These are phyloP conservation scores for Phaeolepiota aurea DNA, from an alignment of 768 basidiomycete species.

Conservation along the genomic window DNA sequence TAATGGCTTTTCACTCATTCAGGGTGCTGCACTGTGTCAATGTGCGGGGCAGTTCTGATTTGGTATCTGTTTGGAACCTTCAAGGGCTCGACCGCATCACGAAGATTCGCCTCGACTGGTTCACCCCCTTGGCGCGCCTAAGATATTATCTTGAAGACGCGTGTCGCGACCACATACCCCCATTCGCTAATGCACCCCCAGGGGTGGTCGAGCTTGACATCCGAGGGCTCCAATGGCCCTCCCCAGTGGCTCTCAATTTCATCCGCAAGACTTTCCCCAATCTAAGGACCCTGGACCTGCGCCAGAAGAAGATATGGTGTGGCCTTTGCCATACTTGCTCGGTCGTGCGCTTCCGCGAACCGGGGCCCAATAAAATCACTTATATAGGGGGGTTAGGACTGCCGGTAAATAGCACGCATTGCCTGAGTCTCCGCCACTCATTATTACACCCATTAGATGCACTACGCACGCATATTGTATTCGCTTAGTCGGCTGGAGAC, in stretches of 20 bases:
- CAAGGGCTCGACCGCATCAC: slow-evolving; percentile 11
- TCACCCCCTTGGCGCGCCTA: slow-evolving; percentile 9
- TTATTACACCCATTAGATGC: slow-evolving; percentile 14
- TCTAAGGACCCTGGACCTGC: slow-evolving; percentile 16
- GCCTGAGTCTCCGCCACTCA: not conserved
- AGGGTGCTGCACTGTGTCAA: too few relatives aligned
- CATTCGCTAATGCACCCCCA: slow-evolving; percentile 16
- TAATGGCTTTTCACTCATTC: too few relatives aligned
- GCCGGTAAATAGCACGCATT: slow-evolving; percentile 16
- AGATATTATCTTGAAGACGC: slow-evolving; percentile 7
- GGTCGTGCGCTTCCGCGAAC: slow-evolving; percentile 14
- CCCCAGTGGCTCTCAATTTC: slow-evolving; percentile 17
- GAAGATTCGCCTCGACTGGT: slow-evolving; percentile 21
- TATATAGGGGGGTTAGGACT: slow-evolving; percentile 25
- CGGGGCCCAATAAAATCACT: slow-evolving; percentile 15
- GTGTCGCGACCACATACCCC: slow-evolving; percentile 7
- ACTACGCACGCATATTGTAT: slow-evolving; percentile 20
- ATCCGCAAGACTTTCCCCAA: slow-evolving; percentile 13
- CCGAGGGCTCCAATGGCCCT: slow-evolving; percentile 20
- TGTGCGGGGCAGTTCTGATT: too few relatives aligned
- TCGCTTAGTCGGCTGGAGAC: slow-evolving; percentile 17
- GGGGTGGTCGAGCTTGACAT: slow-evolving; percentile 19
- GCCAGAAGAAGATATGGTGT: slow-evolving; percentile 22
- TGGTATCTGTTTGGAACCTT: slow-evolving; percentile 16
- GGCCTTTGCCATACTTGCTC: slow-evolving; percentile 25